Evolutionary conservation across 352 stramenopile genomes (phyloP).

Genomic region (Globisporangium yorkense): DNA sequence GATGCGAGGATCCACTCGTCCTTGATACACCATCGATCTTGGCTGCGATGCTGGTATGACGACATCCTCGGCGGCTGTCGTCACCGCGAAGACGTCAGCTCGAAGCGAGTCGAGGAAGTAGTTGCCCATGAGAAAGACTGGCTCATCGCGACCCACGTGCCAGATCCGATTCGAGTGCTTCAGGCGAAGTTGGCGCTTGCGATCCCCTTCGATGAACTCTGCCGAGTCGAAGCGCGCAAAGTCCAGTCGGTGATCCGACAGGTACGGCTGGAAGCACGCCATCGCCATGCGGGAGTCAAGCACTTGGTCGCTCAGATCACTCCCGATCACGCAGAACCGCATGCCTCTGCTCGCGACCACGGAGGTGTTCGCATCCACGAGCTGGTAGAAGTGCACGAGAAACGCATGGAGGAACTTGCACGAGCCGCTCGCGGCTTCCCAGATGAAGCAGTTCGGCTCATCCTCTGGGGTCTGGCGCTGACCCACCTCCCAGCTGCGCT

Average conservation of each 20-base stretch:
- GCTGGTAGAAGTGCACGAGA: constrained; percentile 51
- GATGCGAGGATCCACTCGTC: constrained; percentile 33
- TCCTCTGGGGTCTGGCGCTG: background rate
- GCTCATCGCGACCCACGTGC: constrained; percentile 39
- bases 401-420: constrained; percentile 81
- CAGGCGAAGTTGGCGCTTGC: constrained; percentile 26
- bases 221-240: constrained; percentile 71
- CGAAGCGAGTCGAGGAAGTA: constrained; percentile 81
- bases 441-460: constrained; percentile 70
- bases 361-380: constrained; percentile 18
- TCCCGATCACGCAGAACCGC: constrained; percentile 56
- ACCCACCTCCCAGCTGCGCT: background rate
- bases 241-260: constrained; percentile 37
- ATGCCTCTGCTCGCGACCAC: constrained; percentile 25
- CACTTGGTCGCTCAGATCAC: constrained; percentile 68
- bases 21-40: constrained; percentile 27
- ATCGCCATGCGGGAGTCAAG: constrained; percentile 53
- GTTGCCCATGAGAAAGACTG: constrained; percentile 74
- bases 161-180: constrained; percentile 21
- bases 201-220: constrained; percentile 24
- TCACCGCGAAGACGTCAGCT: constrained; percentile 57
- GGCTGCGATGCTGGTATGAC: background rate
- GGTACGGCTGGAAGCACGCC: constrained; percentile 48
- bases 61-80: background rate
- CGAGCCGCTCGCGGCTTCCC: constrained; percentile 73